Conservation (phyloP, 257 asterid genomes). For the Mentha longifolia region DNA sequence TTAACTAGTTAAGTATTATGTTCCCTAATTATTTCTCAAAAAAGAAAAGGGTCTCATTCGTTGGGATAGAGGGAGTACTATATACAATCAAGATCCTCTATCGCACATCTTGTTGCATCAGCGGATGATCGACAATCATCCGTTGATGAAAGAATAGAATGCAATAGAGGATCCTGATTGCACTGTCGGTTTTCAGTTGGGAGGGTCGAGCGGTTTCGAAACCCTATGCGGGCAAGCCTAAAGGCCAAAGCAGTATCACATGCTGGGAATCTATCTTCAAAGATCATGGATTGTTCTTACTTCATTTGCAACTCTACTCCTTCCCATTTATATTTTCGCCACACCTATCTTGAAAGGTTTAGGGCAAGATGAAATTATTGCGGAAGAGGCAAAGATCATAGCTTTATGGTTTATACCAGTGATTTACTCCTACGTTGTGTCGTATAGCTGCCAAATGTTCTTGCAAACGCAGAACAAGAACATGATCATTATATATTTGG, state of each 20-base stretch:
- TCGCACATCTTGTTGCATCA: no score
- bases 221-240: constrained; percentile 81
- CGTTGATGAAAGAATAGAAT: no score
- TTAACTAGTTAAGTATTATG: no score
- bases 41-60: no score
- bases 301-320: constrained; percentile 27
- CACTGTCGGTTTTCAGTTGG: constrained; percentile 19
- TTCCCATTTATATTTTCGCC: constrained; percentile 44
- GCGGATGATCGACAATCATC: no score
- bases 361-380: constrained; percentile 55
- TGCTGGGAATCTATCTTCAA: constrained; percentile 6
- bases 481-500: constrained; percentile 54
- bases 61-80: no score
- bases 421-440: constrained; percentile 42
- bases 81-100: no score
- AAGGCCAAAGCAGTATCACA: background rate
- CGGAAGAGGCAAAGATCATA: constrained; percentile 45
- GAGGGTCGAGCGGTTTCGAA: constrained; percentile 79
- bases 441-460: constrained; percentile 64
- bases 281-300: background rate
- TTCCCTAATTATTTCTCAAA: no score
- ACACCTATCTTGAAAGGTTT: constrained; percentile 53
- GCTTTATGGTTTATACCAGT: constrained; percentile 60
- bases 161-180: no score
- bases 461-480: constrained; percentile 80